These are phyloP conservation scores for Phytophthora pisi DNA, from an alignment of 352 stramenopile genomes.

Conservation along the genomic window DNA sequence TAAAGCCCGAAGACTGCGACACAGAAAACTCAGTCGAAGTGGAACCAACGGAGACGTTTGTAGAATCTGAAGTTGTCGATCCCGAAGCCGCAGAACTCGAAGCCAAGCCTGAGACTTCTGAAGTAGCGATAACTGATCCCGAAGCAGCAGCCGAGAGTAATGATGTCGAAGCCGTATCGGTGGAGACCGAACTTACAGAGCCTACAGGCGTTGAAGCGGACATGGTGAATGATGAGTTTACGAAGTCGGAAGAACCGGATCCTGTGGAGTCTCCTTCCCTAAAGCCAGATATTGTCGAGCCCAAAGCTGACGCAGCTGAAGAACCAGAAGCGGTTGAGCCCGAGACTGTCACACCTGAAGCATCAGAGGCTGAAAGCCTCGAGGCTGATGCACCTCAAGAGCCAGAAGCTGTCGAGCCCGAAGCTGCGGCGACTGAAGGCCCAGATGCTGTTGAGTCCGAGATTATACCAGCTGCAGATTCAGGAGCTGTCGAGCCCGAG, in stretches of 20 bases:
- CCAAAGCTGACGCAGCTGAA: background rate
- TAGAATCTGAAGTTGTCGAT: background rate
- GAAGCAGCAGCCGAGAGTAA: background rate
- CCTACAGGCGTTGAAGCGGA: background rate
- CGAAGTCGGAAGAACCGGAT: constrained; percentile 2
- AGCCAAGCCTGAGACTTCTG: background rate
- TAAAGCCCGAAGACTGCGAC: constrained; percentile 6
- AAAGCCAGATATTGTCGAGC: background rate
- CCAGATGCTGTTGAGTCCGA: background rate
- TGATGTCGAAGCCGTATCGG: background rate
- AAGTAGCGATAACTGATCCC: background rate
- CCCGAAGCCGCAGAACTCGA: background rate
- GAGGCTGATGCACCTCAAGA: background rate
- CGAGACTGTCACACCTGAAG: background rate
- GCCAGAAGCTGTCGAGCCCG: background rate
- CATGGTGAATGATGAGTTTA: background rate
- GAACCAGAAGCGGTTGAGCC: background rate
- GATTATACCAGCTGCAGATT: background rate
- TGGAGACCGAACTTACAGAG: background rate
- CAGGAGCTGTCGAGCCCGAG: background rate
- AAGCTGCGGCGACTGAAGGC: background rate
- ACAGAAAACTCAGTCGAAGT: background rate
- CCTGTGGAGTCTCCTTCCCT: background rate
- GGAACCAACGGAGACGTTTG: background rate
- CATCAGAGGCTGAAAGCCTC: background rate